These are phyloP conservation scores for Trichoderma aggressivum DNA, from an alignment of 2,329 filamentous ascomycete species.

Conservation along the genomic window DNA sequence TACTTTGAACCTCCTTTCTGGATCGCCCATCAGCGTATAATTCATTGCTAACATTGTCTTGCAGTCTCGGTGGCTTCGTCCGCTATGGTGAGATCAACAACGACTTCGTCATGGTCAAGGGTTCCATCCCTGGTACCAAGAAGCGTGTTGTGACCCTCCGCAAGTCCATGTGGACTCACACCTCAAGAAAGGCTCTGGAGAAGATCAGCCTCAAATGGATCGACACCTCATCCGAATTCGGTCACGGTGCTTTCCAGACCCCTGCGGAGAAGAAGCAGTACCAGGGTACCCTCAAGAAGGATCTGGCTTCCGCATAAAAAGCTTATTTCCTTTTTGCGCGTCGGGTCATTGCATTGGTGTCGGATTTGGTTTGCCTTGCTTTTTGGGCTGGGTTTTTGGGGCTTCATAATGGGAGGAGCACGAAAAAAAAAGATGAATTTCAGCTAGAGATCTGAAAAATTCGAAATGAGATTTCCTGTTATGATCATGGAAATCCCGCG, in stretches of 20 bases:
- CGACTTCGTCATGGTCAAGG: constrained; percentile 98
- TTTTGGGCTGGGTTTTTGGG: constrained; percentile 34
- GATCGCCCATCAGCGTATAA: background rate
- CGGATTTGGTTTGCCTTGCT: constrained; percentile 42
- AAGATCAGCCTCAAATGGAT: constrained; percentile 99
- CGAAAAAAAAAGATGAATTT: constrained; percentile 28
- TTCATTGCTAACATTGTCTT: constrained; percentile 33
- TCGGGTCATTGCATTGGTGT: constrained; percentile 53
- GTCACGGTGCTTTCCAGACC: constrained; percentile 99
- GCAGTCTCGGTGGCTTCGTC: constrained; percentile 96
- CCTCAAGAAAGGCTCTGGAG: constrained; percentile 90
- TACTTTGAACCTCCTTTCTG: background rate
- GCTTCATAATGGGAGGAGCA: constrained; percentile 37
- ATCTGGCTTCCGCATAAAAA: constrained; percentile 54
- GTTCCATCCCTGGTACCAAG: constrained; percentile 95
- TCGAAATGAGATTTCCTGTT: constrained; percentile 35
- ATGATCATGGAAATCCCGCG: constrained; percentile 12
- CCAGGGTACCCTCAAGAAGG: constrained; percentile 99
- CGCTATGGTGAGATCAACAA: constrained; percentile 99
- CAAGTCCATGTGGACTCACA: constrained; percentile 98
- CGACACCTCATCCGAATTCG: constrained; percentile 99
- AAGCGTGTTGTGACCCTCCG: constrained; percentile 98
- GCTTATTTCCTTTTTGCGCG: constrained; percentile 43
- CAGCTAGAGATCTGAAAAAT: constrained; percentile 36
- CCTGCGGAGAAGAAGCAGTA: constrained; percentile 96